A percentile compares a stretch with the other conserved stretches of the same genome.
phyloP scores from a whole-genome alignment of 768 basidiomycete genomes.

The Sarcodon sp. region DNA sequence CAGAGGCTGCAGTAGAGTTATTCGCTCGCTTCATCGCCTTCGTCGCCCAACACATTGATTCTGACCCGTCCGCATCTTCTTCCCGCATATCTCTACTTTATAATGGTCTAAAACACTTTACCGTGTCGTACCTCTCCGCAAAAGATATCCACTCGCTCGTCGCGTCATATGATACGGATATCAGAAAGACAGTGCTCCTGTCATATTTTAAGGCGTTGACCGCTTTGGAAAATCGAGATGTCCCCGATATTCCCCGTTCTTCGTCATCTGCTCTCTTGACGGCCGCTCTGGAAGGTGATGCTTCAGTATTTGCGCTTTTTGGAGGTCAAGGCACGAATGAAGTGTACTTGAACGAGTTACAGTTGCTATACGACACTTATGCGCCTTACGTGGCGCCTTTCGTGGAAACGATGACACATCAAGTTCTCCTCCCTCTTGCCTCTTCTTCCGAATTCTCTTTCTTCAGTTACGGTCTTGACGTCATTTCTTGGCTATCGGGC shows the following conservation, averaged over 20 bases:
- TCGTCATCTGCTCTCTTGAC: slow-evolving; percentile 58
- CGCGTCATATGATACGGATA: slow-evolving; percentile 60
- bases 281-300: slow-evolving; percentile 47
- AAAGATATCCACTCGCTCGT: slow-evolving; percentile 77
- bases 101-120: slow-evolving; percentile 69
- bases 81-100: slow-evolving; percentile 58
- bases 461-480: slow-evolving; percentile 75
- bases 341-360: slow-evolving; percentile 94
- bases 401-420: slow-evolving; percentile 45
- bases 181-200: slow-evolving; percentile 63
- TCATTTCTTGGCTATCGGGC: slow-evolving; percentile 75
- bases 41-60: slow-evolving; percentile 49
- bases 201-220: slow-evolving; percentile 73
- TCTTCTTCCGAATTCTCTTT: slow-evolving; percentile 44
- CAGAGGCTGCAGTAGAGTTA: slow-evolving; percentile 65
- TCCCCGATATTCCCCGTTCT: slow-evolving; percentile 41
- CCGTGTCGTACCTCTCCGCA: slow-evolving; percentile 52
- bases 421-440: slow-evolving; percentile 63
- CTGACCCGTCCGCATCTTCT: slow-evolving; percentile 35
- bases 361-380: slow-evolving; percentile 86
- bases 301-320: slow-evolving; percentile 83
- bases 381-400: slow-evolving; percentile 72
- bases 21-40: slow-evolving; percentile 75
- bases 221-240: slow-evolving; percentile 44
- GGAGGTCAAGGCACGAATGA: slow-evolving; percentile 98